These are phyloP conservation scores for Luzula sylvatica DNA, from an alignment of 176 grass and related monocot species.

Conservation along the genomic window DNA sequence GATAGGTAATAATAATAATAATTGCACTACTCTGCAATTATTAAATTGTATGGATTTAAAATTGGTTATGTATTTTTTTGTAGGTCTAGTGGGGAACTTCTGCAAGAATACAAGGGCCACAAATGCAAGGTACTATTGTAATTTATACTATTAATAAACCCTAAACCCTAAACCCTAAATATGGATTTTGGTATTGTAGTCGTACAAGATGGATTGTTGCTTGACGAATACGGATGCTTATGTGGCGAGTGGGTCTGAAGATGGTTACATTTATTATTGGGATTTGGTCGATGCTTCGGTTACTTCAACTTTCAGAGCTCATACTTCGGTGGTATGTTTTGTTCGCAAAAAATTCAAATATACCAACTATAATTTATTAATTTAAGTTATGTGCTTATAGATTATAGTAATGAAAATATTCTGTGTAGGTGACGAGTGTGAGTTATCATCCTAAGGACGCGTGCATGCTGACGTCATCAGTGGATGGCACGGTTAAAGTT, in stretches of 20 bases:
- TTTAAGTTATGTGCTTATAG: background rate
- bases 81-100: constrained; percentile 72
- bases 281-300: constrained; percentile 83
- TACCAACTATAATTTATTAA: background rate
- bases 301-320: constrained; percentile 67
- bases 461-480: constrained; percentile 87
- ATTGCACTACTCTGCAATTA: no score
- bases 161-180: no score
- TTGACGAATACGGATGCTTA: constrained; percentile 87
- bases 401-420: background rate
- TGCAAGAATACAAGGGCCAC: constrained; percentile 96
- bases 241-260: constrained; percentile 79
- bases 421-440: constrained; percentile 71
- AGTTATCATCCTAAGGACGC: constrained; percentile 74
- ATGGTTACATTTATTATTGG: constrained; percentile 81
- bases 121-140: constrained; percentile 20
- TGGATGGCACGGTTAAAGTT: constrained; percentile 79
- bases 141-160: background rate
- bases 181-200: constrained; percentile 20
- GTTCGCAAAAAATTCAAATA: constrained; percentile 4
- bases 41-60: background rate
- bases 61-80: background rate
- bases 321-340: constrained; percentile 75
- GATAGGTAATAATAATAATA: constrained; percentile 56
- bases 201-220: constrained; percentile 95